phyloP scores from a whole-genome alignment of 1,284 basidiomycete species.

The Phellinidium pouzarii region DNA sequence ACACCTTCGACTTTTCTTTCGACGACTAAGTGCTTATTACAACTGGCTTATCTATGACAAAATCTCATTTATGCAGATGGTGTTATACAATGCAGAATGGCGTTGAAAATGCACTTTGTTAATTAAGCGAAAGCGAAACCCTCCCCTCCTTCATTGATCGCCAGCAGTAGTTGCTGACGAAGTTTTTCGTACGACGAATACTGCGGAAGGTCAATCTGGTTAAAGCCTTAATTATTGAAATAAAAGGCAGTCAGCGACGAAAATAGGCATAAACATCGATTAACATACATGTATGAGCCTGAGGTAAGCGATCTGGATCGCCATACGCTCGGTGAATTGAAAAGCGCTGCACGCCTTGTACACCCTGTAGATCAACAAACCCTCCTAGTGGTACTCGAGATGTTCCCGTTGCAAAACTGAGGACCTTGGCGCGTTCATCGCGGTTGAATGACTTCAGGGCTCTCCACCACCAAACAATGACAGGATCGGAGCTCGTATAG shows the following conservation, averaged over 20 bases:
- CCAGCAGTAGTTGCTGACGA: slow-evolving; percentile 78
- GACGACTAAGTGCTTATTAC: no score
- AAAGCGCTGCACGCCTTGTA: slow-evolving; percentile 92
- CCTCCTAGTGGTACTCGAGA: slow-evolving; percentile 93
- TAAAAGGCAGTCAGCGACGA: slow-evolving; percentile 10
- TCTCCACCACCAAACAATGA: slow-evolving; percentile 99
- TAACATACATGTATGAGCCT: slow-evolving; percentile 82
- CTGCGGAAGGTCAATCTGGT: slow-evolving; percentile 83
- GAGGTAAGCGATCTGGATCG: slow-evolving; percentile 78
- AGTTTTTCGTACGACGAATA: slow-evolving; percentile 94
- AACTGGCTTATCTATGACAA: not conserved
- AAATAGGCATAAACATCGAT: not conserved
- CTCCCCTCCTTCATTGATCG: slow-evolving; percentile 91
- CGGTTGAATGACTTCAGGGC: slow-evolving; percentile 96
- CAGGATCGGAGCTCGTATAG: slow-evolving; percentile 81
- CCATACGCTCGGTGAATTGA: slow-evolving; percentile 93
- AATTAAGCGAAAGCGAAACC: slow-evolving; percentile 78
- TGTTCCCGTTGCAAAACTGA: slow-evolving; percentile 95
- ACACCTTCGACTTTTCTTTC: no score
- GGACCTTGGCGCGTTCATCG: slow-evolving; percentile 91
- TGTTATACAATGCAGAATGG: slow-evolving; percentile 15
- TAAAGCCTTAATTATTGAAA: slow-evolving; percentile 50
- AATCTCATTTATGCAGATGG: slow-evolving; percentile 2
- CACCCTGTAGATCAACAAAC: slow-evolving; percentile 89
- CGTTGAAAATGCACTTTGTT: not conserved